Conservation (phyloP, 2,329 filamentous ascomycete genomes). For the Davidsoniella eucalypti region DNA sequence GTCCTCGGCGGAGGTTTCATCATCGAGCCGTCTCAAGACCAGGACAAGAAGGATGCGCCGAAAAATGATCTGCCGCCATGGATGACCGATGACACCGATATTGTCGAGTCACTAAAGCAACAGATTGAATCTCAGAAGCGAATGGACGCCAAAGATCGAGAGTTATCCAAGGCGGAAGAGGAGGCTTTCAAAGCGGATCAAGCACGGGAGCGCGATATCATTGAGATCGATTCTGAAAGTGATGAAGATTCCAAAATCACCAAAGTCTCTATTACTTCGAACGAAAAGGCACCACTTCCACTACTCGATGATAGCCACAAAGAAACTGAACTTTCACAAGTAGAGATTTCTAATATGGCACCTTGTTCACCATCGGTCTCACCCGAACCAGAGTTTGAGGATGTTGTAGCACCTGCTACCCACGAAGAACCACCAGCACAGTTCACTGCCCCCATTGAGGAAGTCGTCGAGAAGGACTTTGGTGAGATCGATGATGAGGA, state of each 20-base stretch:
- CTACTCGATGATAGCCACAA: too few relatives aligned
- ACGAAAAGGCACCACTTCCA: neutral
- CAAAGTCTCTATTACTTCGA: neutral
- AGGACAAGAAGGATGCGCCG: constrained; percentile 24
- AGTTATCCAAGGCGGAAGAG: constrained; percentile 39
- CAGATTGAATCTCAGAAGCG: constrained; percentile 38
- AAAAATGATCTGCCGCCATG: constrained; percentile 55
- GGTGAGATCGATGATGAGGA: constrained; percentile 22
- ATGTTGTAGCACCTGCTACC: constrained; percentile 20
- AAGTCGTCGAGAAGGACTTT: too few relatives aligned
- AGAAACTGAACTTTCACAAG: too few relatives aligned
- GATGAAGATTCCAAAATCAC: constrained; percentile 39
- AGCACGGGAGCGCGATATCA: constrained; percentile 31
- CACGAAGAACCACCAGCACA: constrained; percentile 6
- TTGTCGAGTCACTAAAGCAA: constrained; percentile 44
- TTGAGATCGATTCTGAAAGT: constrained; percentile 42
- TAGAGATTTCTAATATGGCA: too few relatives aligned
- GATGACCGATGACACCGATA: constrained; percentile 49
- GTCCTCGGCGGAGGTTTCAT: constrained; percentile 9
- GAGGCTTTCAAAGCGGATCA: constrained; percentile 7
- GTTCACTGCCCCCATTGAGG: too few relatives aligned
- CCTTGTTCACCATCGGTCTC: constrained; percentile 1
- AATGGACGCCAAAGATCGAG: constrained; percentile 47
- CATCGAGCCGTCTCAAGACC: neutral
- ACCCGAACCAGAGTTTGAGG: constrained; percentile 22